A percentile compares a stretch with the other conserved stretches of the same genome.
phyloP scores from a whole-genome alignment of 495 filamentous ascomycete genomes.

The Daldinia concentrica region DNA sequence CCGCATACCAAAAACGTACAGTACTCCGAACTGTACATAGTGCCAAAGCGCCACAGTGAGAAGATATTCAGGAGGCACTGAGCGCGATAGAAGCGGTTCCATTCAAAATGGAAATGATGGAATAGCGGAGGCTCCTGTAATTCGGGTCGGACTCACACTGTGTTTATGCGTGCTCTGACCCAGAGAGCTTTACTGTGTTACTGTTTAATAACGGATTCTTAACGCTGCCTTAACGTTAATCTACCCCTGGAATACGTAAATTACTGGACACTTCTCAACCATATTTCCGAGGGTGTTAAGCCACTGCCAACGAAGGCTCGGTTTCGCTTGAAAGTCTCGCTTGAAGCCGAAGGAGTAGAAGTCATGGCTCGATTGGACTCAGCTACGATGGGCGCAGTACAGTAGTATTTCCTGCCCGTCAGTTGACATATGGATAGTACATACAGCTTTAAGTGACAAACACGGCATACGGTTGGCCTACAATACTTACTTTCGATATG shows the following conservation, averaged over 20 bases:
- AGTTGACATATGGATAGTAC: conserved; percentile 13
- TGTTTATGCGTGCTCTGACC: conserved; percentile 20
- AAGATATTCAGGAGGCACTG: conserved; percentile 18
- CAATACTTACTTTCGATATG: conserved; percentile 27
- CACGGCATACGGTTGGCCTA: conserved; percentile 31
- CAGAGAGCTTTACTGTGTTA: neutral
- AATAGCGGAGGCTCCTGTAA: conserved; percentile 29
- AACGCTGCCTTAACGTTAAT: neutral
- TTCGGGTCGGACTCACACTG: conserved; percentile 31
- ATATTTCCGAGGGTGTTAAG: neutral
- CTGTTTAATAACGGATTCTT: neutral
- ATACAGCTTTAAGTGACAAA: conserved; percentile 19
- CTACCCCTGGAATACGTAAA: neutral
- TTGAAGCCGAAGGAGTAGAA: neutral
- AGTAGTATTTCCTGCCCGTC: conserved; percentile 6
- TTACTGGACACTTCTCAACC: neutral
- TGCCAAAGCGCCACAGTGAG: conserved; percentile 23
- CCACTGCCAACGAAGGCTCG: neutral
- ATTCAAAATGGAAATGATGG: conserved; percentile 29
- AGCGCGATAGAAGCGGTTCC: conserved; percentile 26
- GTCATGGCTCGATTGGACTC: conserved; percentile 16
- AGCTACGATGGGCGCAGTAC: conserved; percentile 26
- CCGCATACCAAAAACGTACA: conserved; percentile 2
- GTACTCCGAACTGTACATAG: conserved; percentile 15
- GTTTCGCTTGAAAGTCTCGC: neutral